Evolutionary conservation across 345 rosid genomes (phyloP), one percentile per base, ranked within the genome.

Genomic region (Boechera stricta): DNA sequence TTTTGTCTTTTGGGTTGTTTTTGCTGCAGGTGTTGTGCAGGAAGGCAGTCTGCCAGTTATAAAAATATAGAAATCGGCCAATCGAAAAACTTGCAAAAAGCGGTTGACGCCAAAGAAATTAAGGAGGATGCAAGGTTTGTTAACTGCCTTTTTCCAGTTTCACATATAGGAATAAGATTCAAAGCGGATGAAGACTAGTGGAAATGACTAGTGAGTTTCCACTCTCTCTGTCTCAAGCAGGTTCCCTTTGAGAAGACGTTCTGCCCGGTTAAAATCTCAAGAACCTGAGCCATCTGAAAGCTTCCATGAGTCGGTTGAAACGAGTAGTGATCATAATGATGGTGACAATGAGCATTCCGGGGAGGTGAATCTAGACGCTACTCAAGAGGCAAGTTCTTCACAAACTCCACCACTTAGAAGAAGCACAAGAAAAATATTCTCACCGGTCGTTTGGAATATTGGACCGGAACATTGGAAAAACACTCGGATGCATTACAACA

Each of bases 231-330:
- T 42, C 9, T 63, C 52, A 26, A 12, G 36, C 52, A 63, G 67
- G 36, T 42, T 63, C 21, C 52, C 21, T 42, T 63, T 63, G 52
- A 63, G 13, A 42, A 63, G 52, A 7, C 67, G 36, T 42, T 42
- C 67, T 42, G 36, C 52, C 67, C 52, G 53, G 38, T 42, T 63
- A 63, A 63, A 42, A 63, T 41, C 52, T 63, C 67, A 26, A 63
- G 52, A 63, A 63, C 36, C 52, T 42, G 67, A 42, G 35, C 36
- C 24, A 63, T 63, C 67, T 63, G 67, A 42, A 63, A 63, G 36
- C 52, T 1, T 42, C 52, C 67, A 2, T 42, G 67, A 71, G 53
- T 7, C 61, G 24, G 24, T 21, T 21, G 24, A 21, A 21, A 21
- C 24, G 24, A 21, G 24, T 21, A 21, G 24, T 21, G 1, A 21